These are phyloP conservation scores for Isabelozyma gotoi DNA, from an alignment of 805 yeast genomes.

Conservation along the genomic window DNA sequence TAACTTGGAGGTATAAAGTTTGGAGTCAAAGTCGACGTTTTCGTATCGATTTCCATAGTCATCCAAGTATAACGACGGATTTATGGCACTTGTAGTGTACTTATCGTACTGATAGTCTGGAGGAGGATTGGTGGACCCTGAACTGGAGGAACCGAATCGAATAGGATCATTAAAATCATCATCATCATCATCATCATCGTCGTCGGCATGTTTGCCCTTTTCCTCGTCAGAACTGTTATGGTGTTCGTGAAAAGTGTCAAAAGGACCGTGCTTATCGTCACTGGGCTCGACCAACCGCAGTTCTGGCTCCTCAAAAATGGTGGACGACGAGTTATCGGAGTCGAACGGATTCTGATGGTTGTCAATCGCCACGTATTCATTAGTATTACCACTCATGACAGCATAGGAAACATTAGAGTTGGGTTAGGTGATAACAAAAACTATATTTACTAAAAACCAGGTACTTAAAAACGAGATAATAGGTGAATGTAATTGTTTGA, in stretches of 20 bases:
- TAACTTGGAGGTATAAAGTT: conserved; percentile 28
- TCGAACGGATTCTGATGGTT: background rate
- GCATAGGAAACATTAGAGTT: background rate
- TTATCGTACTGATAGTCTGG: background rate
- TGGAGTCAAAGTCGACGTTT: conserved; percentile 36
- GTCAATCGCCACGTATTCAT: background rate
- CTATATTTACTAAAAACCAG: no score
- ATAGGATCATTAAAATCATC: conserved; percentile 9
- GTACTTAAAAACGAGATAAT: no score
- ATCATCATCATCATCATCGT: background rate
- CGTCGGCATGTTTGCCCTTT: background rate
- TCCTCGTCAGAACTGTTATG: conserved; percentile 10
- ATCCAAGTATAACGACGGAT: conserved; percentile 17
- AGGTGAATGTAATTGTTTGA: no score
- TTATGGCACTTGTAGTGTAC: background rate
- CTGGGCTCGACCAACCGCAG: conserved; percentile 1
- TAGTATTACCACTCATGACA: background rate
- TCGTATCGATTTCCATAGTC: conserved; percentile 34
- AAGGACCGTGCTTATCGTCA: conserved; percentile 2
- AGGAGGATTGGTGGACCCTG: conserved; percentile 10
- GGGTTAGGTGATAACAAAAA: no score
- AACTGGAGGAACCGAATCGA: conserved; percentile 7
- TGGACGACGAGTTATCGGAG: background rate
- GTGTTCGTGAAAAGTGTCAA: conserved; percentile 7
- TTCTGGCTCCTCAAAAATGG: background rate